Percentiles rank a stretch among this genome's conserved stretches.
These are phyloP conservation scores for Noccaea caerulescens DNA, from an alignment of 345 rosid species.

Conservation along the genomic window DNA sequence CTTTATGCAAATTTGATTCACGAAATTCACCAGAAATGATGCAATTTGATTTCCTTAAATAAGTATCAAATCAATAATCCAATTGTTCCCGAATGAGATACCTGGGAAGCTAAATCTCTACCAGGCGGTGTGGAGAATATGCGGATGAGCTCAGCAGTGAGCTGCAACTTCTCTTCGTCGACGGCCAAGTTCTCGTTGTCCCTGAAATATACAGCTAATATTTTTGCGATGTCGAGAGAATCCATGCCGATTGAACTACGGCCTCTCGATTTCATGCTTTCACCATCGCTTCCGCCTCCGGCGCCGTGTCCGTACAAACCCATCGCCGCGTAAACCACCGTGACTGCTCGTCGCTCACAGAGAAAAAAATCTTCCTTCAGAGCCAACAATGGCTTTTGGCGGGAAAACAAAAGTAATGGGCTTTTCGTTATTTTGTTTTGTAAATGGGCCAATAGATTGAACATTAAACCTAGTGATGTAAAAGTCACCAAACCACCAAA, in stretches of 20 bases:
- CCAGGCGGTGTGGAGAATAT: constrained; percentile 68
- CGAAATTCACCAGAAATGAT: not conserved
- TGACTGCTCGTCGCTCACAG: not conserved
- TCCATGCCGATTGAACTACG: constrained; percentile 42
- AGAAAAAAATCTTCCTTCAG: constrained; percentile 3
- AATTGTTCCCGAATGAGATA: constrained; percentile 18
- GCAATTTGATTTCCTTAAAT: not conserved
- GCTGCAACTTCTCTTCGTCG: constrained; percentile 58
- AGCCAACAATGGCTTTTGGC: constrained; percentile 26
- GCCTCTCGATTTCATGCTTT: constrained; percentile 33
- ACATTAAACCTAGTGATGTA: constrained; percentile 22
- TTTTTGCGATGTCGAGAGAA: constrained; percentile 46
- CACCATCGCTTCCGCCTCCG: constrained; percentile 35
- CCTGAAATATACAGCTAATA: constrained; percentile 61
- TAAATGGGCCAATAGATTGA: constrained; percentile 31
- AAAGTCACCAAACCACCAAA: not conserved
- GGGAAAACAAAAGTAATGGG: constrained; percentile 36
- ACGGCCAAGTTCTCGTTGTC: constrained; percentile 55
- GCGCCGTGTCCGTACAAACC: constrained; percentile 40
- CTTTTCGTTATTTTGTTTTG: not conserved
- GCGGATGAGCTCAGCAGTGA: constrained; percentile 62
- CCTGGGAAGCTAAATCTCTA: constrained; percentile 66
- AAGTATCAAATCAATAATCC: not conserved
- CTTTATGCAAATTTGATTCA: not conserved
- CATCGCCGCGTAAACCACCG: constrained; percentile 28